Evolutionary conservation across 176 grass and related monocot genomes (phyloP).

Genomic region (Zoysia pacifica): DNA sequence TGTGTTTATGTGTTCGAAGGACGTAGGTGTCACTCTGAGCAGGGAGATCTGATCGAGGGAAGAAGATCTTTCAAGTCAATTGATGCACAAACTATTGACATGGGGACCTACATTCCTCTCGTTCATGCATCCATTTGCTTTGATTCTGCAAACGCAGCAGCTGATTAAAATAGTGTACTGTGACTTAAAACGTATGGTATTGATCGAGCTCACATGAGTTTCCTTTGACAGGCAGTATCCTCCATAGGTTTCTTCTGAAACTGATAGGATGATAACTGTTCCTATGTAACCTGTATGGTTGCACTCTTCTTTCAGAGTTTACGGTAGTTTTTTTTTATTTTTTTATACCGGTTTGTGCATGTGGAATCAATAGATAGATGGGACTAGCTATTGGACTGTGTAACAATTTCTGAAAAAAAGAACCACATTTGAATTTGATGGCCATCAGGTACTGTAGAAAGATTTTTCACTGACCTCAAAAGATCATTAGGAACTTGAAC

Average conservation of each 20-base stretch:
- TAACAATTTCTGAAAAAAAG: no score
- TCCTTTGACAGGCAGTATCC: not conserved
- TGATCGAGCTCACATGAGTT: not conserved
- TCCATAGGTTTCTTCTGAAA: not conserved
- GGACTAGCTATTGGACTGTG: no score
- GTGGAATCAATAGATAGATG: no score
- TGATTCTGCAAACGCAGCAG: conserved; percentile 19
- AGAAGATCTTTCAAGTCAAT: conserved; percentile 21
- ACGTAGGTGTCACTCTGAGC: not conserved
- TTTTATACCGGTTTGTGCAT: not conserved
- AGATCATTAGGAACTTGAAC: no score
- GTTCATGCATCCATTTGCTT: conserved; percentile 11
- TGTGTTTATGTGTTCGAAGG: not conserved
- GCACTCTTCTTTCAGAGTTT: not conserved
- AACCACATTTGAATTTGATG: no score
- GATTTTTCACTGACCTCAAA: no score
- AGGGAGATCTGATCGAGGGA: conserved; percentile 5
- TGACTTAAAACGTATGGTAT: conserved; percentile 17
- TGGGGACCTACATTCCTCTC: conserved; percentile 43
- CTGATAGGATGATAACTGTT: no score
- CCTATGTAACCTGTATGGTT: not conserved
- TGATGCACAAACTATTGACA: not conserved
- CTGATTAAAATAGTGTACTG: not conserved
- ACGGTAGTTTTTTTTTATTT: not conserved
- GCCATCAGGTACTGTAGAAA: no score